These are phyloP conservation scores for Bipolaris gigantea DNA, from an alignment of 2,329 filamentous ascomycete genomes.

Conservation along the genomic window DNA sequence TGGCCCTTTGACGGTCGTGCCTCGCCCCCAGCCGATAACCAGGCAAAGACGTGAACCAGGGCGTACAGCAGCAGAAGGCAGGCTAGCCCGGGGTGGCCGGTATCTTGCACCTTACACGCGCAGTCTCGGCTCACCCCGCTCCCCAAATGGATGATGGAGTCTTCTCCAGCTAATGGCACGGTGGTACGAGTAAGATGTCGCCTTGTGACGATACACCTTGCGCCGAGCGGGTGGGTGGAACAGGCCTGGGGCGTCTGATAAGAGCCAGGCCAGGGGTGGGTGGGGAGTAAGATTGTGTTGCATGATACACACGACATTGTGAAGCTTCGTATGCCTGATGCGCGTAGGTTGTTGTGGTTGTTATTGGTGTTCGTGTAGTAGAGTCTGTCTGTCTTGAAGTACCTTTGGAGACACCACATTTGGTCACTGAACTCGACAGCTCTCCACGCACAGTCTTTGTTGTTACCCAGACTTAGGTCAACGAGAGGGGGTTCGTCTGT, in stretches of 20 bases:
- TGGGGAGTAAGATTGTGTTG: conserved; percentile 13
- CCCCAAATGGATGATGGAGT: conserved; percentile 22
- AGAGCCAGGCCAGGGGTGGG: conserved; percentile 19
- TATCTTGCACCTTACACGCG: conserved; percentile 9
- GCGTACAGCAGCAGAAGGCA: not conserved
- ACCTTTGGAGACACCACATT: not conserved
- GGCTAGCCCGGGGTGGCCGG: conserved; percentile 17
- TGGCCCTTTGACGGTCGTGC: conserved; percentile 15
- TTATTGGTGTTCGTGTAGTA: too few relatives aligned
- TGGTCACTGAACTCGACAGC: not conserved
- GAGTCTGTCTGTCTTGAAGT: not conserved
- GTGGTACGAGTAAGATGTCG: conserved; percentile 14
- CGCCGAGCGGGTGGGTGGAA: conserved; percentile 22
- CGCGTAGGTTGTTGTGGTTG: conserved; percentile 19
- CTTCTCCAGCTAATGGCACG: conserved; percentile 17
- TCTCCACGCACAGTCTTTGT: not conserved
- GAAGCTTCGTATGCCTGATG: conserved; percentile 18
- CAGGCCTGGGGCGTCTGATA: conserved; percentile 25
- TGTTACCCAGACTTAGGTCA: conserved; percentile 1
- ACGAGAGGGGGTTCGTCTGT: not conserved
- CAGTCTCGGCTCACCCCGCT: conserved; percentile 22
- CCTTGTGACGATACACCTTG: conserved; percentile 17
- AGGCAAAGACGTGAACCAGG: not conserved
- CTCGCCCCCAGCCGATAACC: conserved; percentile 13
- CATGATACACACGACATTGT: conserved; percentile 13